Conservation (phyloP, 441 rosid species). For the Euphorbia schlechtendalii region DNA sequence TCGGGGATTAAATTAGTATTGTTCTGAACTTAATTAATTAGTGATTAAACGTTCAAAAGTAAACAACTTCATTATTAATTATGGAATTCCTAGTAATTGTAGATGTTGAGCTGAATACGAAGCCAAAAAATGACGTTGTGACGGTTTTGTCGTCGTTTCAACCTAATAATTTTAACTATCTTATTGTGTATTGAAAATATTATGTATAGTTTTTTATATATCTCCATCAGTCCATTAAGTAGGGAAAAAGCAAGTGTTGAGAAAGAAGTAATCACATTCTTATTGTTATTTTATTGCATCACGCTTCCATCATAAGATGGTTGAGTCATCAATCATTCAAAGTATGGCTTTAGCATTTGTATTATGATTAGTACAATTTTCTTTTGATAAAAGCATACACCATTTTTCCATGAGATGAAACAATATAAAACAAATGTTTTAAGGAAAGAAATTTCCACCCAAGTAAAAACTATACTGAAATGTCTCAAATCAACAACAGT, state of each 20-base stretch:
- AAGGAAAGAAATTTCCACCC: too few species aligned
- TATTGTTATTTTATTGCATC: neutral
- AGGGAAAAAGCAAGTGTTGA: too few species aligned
- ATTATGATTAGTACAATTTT: too few species aligned
- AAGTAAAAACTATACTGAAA: too few species aligned
- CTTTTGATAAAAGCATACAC: too few species aligned
- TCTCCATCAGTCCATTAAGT: neutral
- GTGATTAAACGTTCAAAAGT: neutral
- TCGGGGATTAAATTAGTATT: too few species aligned
- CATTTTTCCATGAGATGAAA: too few species aligned
- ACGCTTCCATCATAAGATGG: neutral
- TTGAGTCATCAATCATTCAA: constrained; percentile 13
- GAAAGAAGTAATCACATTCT: neutral
- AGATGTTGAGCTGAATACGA: neutral
- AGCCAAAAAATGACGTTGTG: neutral
- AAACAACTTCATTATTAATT: neutral
- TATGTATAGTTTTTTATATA: neutral
- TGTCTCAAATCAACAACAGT: too few species aligned
- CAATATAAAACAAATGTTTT: too few species aligned
- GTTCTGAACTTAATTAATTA: neutral
- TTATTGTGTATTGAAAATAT: neutral
- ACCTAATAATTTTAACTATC: neutral
- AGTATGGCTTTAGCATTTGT: neutral
- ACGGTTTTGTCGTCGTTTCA: neutral
- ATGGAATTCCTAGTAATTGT: neutral